These are phyloP conservation scores for Beauveria scarabaeidicola DNA, from an alignment of 2,329 filamentous ascomycete species.

Conservation along the genomic window DNA sequence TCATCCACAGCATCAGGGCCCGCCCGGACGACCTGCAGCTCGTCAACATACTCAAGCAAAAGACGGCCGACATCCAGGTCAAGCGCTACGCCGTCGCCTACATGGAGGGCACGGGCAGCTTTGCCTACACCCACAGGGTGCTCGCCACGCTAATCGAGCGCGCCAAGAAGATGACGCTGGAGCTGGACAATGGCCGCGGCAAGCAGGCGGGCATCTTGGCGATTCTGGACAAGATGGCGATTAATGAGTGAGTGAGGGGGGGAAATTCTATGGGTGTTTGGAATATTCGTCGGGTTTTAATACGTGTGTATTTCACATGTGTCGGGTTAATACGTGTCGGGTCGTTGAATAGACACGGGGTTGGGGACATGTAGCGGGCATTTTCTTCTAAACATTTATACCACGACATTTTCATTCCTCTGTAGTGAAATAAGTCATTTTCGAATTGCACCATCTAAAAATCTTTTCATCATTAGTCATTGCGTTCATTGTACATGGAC, in stretches of 20 bases:
- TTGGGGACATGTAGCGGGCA: background rate
- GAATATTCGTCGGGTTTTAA: too few species aligned
- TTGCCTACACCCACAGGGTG: slow-evolving; percentile 71
- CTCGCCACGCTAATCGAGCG: slow-evolving; percentile 54
- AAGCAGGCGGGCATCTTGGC: slow-evolving; percentile 50
- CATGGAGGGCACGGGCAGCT: slow-evolving; percentile 85
- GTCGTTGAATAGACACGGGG: background rate
- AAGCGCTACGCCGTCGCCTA: slow-evolving; percentile 86
- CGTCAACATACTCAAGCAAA: slow-evolving; percentile 87
- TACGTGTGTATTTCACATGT: too few species aligned
- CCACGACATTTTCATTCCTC: background rate
- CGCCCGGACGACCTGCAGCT: slow-evolving; percentile 69
- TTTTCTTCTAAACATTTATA: slow-evolving; percentile 2
- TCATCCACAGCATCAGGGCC: slow-evolving; percentile 84
- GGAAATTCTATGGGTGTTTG: too few species aligned
- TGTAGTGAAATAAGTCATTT: too few species aligned
- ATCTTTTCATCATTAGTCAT: background rate
- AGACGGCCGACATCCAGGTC: slow-evolving; percentile 75
- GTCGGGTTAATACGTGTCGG: too few species aligned
- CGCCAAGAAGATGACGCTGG: slow-evolving; percentile 53
- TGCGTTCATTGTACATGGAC: background rate
- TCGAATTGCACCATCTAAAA: background rate
- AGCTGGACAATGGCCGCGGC: slow-evolving; percentile 53
- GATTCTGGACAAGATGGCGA: slow-evolving; percentile 59
- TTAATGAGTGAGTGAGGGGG: slow-evolving; percentile 14